Conservation (phyloP, 352 stramenopile species). For the Phytophthora pisi region DNA sequence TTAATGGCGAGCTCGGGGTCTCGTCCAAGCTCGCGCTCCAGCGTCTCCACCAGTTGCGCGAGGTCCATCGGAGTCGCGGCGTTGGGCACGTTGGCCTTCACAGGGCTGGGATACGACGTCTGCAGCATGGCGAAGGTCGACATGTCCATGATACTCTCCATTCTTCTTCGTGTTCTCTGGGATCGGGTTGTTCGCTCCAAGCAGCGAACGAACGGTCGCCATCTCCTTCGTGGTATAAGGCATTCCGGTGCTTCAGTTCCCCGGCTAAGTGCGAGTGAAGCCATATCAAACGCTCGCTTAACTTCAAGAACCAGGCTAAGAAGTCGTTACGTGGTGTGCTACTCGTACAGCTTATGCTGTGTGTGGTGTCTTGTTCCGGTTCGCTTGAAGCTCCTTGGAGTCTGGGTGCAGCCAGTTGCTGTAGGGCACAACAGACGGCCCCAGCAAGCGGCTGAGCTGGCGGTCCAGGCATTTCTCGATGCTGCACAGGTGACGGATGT, state of each 20-base stretch:
- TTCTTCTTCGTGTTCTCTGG: neutral
- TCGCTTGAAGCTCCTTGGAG: conserved; percentile 22
- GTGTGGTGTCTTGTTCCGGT: neutral
- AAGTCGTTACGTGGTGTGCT: neutral
- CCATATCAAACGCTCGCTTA: conserved; percentile 6
- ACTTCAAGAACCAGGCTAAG: neutral
- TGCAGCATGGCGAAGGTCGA: neutral
- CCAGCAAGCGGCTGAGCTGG: conserved; percentile 38
- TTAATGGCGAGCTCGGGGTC: conserved; percentile 64
- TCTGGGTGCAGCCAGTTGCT: conserved; percentile 35
- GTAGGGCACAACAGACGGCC: conserved; percentile 24
- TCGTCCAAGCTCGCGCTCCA: conserved; percentile 55
- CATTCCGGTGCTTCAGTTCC: conserved; percentile 30
- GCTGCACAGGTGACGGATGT: conserved; percentile 93
- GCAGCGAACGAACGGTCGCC: conserved; percentile 18
- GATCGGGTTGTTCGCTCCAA: conserved; percentile 3
- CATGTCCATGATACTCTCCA: conserved; percentile 10
- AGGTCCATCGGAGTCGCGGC: conserved; percentile 35
- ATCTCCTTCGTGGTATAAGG: neutral
- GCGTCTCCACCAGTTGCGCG: conserved; percentile 53
- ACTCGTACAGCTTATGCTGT: conserved; percentile 9
- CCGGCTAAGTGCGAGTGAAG: conserved; percentile 21
- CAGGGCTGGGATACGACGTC: conserved; percentile 2
- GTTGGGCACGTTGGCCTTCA: neutral
- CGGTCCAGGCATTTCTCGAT: conserved; percentile 85